Base-by-base conservation (phyloP, 75 land plant species). In the Ceratopteris richardii region DNA sequence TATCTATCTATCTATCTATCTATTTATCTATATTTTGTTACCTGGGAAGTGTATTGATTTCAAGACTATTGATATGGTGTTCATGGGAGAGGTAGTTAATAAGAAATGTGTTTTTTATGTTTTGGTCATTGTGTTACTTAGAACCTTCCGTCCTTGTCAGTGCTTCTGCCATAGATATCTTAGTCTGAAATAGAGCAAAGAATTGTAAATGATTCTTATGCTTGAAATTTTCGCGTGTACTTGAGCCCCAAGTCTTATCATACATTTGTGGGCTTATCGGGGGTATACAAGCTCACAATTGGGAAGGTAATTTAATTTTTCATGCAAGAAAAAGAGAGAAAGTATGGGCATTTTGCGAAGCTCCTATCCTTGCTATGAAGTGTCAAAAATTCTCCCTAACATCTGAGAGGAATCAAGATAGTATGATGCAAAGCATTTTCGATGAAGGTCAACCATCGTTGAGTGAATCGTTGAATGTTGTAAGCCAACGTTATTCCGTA, bases 401-500 rank as follows among this genome's bases (percentile, higher is more conserved):
- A 6, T 61, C 73, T 51, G 74, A 58, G 41, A 66, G 69, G 29
- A 71, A 81, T 31, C 51, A 56, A 36, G 81, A 79, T 31, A 83
- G 86, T 42, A 62, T 79, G 29, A 16, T 94, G 48, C 58, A 69
- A 42, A 31, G 79, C 26, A 62, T 94, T 24, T 86, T 94, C 63
- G 72, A 85, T n/a, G 50, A 70, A n/a, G 75, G 80, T 59, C 67
- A 39, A 7, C 48, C 72, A 22, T 94, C 91, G 90, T 28, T 94
- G 68, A 83, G 81, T 56, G 70, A 81, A 60, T 56, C 89, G 56
- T 48, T 89, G 53, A 70, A 85, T 67, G 69, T 79, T 51, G 66
- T 77, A 28, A 65, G 36, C 61, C 77, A 79, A 54, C 80, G 89
- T 31, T 80, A 86, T 31, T 62, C 62, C 7, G 82, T 84, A 68